Conservation (phyloP, 2,329 filamentous ascomycete species). For the Penicillium italicum region DNA sequence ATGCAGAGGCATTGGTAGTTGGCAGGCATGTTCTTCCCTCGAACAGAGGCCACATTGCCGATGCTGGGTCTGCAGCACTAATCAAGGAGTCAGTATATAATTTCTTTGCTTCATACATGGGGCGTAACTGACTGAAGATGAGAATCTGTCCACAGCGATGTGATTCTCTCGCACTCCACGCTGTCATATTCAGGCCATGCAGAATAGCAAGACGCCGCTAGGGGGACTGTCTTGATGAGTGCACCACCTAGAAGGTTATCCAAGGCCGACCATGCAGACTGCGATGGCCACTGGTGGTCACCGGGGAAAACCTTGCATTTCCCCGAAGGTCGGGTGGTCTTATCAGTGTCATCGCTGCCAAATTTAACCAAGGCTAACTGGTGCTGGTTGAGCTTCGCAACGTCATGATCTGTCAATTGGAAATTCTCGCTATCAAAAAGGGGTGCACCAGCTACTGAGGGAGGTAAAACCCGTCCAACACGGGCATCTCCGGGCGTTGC, state of each 20-base stretch:
- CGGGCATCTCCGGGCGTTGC: slow-evolving; percentile 10
- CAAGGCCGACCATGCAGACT: slow-evolving; percentile 24
- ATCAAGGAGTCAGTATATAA: neutral
- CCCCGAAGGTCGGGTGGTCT: neutral
- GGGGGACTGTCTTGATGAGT: slow-evolving; percentile 27
- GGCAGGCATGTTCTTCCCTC: slow-evolving; percentile 28
- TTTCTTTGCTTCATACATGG: neutral
- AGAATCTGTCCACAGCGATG: slow-evolving; percentile 23
- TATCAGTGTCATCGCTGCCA: slow-evolving; percentile 10
- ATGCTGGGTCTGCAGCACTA: slow-evolving; percentile 24
- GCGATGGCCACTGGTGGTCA: slow-evolving; percentile 24
- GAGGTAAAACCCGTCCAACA: slow-evolving; percentile 6
- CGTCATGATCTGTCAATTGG: slow-evolving; percentile 25
- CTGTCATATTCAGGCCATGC: slow-evolving; percentile 25
- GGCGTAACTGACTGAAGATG: slow-evolving; percentile 24
- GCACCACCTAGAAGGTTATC: slow-evolving; percentile 22
- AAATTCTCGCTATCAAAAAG: slow-evolving; percentile 26
- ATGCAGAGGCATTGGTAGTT: slow-evolving; percentile 20
- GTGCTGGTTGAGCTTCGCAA: slow-evolving; percentile 13
- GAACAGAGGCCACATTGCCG: slow-evolving; percentile 29
- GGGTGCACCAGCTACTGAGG: slow-evolving; percentile 18
- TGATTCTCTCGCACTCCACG: slow-evolving; percentile 18
- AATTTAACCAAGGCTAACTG: slow-evolving; percentile 24
- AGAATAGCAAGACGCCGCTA: slow-evolving; percentile 27
- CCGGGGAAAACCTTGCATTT: slow-evolving; percentile 29